phyloP scores from a whole-genome alignment of 345 rosid genomes.

The Citrus unshiu region DNA sequence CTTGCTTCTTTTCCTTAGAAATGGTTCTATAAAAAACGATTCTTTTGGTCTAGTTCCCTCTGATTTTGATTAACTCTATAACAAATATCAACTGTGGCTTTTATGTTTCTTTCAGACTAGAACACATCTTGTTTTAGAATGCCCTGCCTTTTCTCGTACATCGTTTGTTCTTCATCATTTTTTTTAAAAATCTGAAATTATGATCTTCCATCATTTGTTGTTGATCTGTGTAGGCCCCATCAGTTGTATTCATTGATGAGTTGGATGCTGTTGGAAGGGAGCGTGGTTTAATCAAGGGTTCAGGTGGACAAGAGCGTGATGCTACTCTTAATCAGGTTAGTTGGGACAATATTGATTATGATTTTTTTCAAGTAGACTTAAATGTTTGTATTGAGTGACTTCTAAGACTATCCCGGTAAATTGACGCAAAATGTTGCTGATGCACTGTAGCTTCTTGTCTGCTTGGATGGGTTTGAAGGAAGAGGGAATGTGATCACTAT shows the following conservation, averaged over 20 bases:
- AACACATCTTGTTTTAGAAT: neutral
- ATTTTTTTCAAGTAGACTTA: neutral
- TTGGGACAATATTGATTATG: neutral
- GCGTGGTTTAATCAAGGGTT: conserved; percentile 92
- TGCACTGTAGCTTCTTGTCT: conserved; percentile 74
- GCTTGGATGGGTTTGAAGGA: conserved; percentile 97
- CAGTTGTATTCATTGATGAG: conserved; percentile 91
- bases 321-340: conserved; percentile 97
- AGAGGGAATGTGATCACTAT: conserved; percentile 93
- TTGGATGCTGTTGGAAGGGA: conserved; percentile 97
- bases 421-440: conserved; percentile 2
- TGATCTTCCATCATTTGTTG: neutral
- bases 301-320: conserved; percentile 98
- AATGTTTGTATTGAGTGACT: neutral
- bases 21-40: neutral
- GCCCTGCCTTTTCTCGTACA: neutral
- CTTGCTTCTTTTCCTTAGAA: conserved; percentile 1
- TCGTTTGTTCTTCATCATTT: neutral
- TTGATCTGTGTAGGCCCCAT: conserved; percentile 61
- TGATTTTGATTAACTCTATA: neutral
- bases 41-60: neutral
- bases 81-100: neutral
- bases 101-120: neutral
- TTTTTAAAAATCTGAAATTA: neutral
- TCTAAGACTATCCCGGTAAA: neutral